A percentile compares a stretch with the other conserved stretches of the same genome.
Conservation (phyloP, 2,329 filamentous ascomycete species). For the Nothomitra cinnamomea region DNA sequence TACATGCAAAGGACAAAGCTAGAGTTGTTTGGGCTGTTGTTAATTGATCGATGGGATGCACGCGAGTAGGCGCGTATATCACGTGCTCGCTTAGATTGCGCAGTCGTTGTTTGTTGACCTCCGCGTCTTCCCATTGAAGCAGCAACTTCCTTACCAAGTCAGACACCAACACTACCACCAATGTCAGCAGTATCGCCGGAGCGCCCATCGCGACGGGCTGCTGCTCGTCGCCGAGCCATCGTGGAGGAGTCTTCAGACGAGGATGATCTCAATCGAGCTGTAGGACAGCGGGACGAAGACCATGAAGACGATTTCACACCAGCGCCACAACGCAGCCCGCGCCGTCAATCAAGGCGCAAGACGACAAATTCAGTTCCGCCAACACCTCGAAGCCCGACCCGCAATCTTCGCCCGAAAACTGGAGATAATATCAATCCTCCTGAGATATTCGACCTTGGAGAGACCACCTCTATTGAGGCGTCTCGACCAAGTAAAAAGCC, state of each 20-base stretch:
- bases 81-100: not conserved
- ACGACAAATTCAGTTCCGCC: slow-evolving; percentile 31
- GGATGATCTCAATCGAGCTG: slow-evolving; percentile 45
- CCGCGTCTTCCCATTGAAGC: slow-evolving; percentile 1
- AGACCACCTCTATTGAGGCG: slow-evolving; percentile 31
- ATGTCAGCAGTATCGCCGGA: slow-evolving; percentile 27
- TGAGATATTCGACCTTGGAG: slow-evolving; percentile 40
- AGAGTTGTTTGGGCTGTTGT: no score
- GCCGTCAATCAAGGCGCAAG: slow-evolving; percentile 39
- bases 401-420: slow-evolving; percentile 28
- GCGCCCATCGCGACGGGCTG: slow-evolving; percentile 41
- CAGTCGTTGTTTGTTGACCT: slow-evolving; percentile 6
- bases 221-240: slow-evolving; percentile 52
- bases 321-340: slow-evolving; percentile 40
- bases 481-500: slow-evolving; percentile 36
- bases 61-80: not conserved
- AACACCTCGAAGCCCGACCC: slow-evolving; percentile 25
- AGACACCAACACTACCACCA: not conserved
- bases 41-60: not conserved
- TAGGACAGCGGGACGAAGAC: slow-evolving; percentile 42
- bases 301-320: slow-evolving; percentile 68
- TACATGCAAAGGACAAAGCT: no score
- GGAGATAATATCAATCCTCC: slow-evolving; percentile 40
- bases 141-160: not conserved
- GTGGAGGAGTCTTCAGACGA: slow-evolving; percentile 64